phyloP scores from a whole-genome alignment of 768 basidiomycete species.

The Cyclocybe aegerita region DNA sequence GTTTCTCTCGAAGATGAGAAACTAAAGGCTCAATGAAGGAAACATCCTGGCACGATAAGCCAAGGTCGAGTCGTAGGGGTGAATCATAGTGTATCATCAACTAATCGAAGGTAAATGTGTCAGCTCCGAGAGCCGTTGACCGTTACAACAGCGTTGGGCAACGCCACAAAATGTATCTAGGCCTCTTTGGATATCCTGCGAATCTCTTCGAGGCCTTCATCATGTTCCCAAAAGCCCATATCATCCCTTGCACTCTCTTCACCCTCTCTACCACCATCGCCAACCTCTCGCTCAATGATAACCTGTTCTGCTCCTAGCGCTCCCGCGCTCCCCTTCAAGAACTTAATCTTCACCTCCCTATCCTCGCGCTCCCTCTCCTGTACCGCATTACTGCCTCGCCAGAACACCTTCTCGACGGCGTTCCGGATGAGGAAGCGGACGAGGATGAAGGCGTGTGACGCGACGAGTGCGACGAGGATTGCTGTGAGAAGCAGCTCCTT shows the following conservation, averaged over 20 bases:
- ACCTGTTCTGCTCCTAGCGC: constrained; percentile 11
- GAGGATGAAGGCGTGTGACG: constrained; percentile 86
- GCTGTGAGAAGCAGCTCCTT: constrained; percentile 60
- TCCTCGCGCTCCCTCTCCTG: constrained; percentile 55
- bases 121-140: constrained; percentile 5
- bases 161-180: constrained; percentile 17
- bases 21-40: too few relatives aligned
- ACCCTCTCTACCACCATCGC: constrained; percentile 29
- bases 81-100: too few relatives aligned
- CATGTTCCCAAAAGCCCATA: constrained; percentile 63
- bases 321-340: constrained; percentile 26
- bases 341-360: constrained; percentile 40
- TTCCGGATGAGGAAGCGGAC: constrained; percentile 62
- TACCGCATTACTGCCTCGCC: constrained; percentile 73
- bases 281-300: constrained; percentile 20
- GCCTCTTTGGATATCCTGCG: constrained; percentile 62
- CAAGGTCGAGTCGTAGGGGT: too few relatives aligned
- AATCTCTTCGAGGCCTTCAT: constrained; percentile 77
- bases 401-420: constrained; percentile 71
- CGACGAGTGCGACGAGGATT: constrained; percentile 70
- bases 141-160: neutral
- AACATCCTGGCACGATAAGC: too few relatives aligned
- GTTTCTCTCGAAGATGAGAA: too few relatives aligned
- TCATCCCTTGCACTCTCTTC: constrained; percentile 19
- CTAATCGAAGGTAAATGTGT: neutral